Conservation (phyloP, 2,329 filamentous ascomycete genomes). For the Elsinoe ampelina region DNA sequence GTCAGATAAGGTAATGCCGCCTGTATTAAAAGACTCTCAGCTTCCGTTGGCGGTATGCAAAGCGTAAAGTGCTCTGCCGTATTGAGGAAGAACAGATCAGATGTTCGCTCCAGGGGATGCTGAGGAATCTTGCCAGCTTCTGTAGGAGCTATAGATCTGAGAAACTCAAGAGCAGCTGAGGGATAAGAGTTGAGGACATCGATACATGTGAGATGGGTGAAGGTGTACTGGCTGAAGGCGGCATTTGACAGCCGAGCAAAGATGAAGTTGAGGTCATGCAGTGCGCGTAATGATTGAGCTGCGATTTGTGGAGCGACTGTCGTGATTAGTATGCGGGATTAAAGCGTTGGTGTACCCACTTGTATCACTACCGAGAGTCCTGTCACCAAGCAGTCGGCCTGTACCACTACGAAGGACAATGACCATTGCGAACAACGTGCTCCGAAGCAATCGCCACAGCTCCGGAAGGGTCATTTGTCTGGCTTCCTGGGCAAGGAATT, state of each 20-base stretch:
- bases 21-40: constrained; percentile 63
- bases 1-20: constrained; percentile 67
- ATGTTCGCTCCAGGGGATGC: constrained; percentile 58
- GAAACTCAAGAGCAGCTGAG: constrained; percentile 54
- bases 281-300: constrained; percentile 59
- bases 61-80: constrained; percentile 74
- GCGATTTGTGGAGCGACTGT: constrained; percentile 56
- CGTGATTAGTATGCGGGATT: not conserved
- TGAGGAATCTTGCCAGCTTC: constrained; percentile 48
- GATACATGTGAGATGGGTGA: constrained; percentile 72
- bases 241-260: constrained; percentile 63
- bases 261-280: constrained; percentile 75
- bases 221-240: constrained; percentile 74
- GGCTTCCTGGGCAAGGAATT: constrained; percentile 56
- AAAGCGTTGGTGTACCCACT: constrained; percentile 31
- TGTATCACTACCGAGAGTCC: constrained; percentile 43
- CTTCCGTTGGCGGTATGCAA: constrained; percentile 54
- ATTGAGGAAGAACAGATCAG: constrained; percentile 86
- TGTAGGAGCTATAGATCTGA: constrained; percentile 52
- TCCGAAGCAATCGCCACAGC: constrained; percentile 67
- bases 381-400: constrained; percentile 53
- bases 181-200: constrained; percentile 71
- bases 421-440: constrained; percentile 65
- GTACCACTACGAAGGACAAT: constrained; percentile 67
- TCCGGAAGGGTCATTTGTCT: constrained; percentile 56